Evolutionary conservation across 2,329 filamentous ascomycete genomes (phyloP).

Genomic region (Diplodia mutila): DNA sequence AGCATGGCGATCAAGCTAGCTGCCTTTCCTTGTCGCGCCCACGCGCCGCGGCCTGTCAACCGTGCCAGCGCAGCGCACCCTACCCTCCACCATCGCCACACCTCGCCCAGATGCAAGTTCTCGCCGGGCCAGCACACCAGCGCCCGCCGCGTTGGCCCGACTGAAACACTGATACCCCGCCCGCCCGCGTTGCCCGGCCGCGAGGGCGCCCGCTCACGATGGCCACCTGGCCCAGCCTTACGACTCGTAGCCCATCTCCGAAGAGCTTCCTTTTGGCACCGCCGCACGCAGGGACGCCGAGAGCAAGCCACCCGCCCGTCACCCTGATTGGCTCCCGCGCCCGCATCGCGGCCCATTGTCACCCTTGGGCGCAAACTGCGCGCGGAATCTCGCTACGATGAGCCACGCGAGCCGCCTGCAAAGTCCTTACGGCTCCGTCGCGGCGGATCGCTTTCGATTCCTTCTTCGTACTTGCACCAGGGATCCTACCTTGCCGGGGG

Average conservation of each 20-base stretch:
- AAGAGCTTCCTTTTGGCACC: slow-evolving; percentile 18
- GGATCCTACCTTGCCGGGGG: background rate
- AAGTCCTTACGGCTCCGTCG: background rate
- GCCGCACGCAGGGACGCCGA: slow-evolving; percentile 20
- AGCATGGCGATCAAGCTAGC: slow-evolving; percentile 18
- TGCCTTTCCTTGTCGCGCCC: slow-evolving; percentile 9
- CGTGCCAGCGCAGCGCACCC: slow-evolving; percentile 4
- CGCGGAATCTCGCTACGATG: slow-evolving; percentile 6
- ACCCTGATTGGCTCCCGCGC: slow-evolving; percentile 2
- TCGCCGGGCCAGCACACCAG: slow-evolving; percentile 4
- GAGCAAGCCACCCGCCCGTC: background rate
- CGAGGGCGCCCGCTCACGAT: background rate
- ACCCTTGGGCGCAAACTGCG: background rate
- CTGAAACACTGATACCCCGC: slow-evolving; percentile 14
- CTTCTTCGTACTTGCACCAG: background rate
- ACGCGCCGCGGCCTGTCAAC: background rate
- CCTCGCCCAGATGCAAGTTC: background rate
- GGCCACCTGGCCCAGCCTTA: background rate
- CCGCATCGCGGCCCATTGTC: background rate
- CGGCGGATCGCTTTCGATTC: background rate
- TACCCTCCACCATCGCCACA: slow-evolving; percentile 7
- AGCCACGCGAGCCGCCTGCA: background rate
- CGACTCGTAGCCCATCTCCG: slow-evolving; percentile 15
- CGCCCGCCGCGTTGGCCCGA: background rate
- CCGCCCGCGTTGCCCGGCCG: background rate